Conservation (phyloP, 139 green algal genomes). For the Asterochloris sp. region DNA sequence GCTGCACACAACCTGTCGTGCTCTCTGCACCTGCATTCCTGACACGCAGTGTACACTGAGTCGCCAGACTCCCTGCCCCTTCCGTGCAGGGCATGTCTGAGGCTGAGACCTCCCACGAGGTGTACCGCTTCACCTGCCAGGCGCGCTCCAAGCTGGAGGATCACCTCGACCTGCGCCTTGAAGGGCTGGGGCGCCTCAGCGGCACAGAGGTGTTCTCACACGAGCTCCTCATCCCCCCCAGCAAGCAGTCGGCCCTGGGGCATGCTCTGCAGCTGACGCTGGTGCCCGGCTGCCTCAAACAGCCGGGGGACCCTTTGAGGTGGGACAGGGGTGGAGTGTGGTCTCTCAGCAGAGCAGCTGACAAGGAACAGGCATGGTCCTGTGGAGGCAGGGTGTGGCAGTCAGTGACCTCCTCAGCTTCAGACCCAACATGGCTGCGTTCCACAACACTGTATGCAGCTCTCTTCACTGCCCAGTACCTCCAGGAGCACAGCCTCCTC, state of each 20-base stretch:
- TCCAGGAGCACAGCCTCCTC: too few relatives aligned
- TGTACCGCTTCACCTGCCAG: conserved; percentile 13
- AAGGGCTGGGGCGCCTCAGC: conserved; percentile 11
- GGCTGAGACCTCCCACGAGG: conserved; percentile 1
- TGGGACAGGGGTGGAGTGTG: background rate
- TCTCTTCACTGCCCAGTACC: too few relatives aligned
- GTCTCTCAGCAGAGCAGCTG: too few relatives aligned
- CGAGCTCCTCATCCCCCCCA: conserved; percentile 10
- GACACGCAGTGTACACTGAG: background rate
- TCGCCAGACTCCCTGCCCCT: background rate
- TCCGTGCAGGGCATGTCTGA: conserved; percentile 6
- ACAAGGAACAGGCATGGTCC: too few relatives aligned
- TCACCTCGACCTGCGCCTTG: conserved; percentile 1
- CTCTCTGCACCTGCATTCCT: too few relatives aligned
- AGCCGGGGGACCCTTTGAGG: conserved; percentile 10
- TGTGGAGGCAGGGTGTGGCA: too few relatives aligned
- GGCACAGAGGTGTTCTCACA: background rate
- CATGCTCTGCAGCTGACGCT: conserved; percentile 5
- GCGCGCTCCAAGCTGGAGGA: conserved; percentile 3
- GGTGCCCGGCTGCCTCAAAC: background rate
- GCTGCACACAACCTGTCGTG: too few relatives aligned
- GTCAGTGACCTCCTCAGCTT: too few relatives aligned
- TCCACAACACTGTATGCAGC: too few relatives aligned
- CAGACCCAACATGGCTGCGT: too few relatives aligned
- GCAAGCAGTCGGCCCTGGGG: conserved; percentile 11